Base-by-base conservation (phyloP, 2,329 filamentous ascomycete genomes). In the Pseudopyrenochaeta lycopersici region DNA sequence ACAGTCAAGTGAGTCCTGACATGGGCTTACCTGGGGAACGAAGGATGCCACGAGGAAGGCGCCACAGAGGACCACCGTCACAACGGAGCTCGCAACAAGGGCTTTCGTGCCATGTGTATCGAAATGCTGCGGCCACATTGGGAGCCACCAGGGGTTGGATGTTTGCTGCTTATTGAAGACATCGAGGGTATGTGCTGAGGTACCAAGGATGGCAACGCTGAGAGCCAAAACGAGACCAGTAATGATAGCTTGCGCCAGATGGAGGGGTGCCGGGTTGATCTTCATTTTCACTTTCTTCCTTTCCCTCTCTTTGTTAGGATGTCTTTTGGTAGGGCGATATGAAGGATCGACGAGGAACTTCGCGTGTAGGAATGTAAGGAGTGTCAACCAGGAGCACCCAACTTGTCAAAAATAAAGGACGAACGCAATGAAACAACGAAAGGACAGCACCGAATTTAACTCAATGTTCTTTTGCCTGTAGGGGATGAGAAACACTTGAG, bases 81-180 rank as follows among this genome's bases (percentile, higher is more conserved):
- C 68, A 0, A 70, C 69, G 1, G 71, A 67, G 2, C 76, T 75
- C 1, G 75, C 79, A 30, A 81, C 68, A 12, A 80, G 54, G 0
- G 71, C 71, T 30, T 77, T 75, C 3, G 80, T 76, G 14, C 79
- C 79, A 15, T 74, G 67, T 1, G 73, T 73, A 36, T 81, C 74
- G 58, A 82, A 82, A 62, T 82, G 80, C 9, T 76, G 72, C 1
- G 75, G 76, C 80, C 80, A 82, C 36, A 82, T 59, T 1, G 79
- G 78, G 3, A 81, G 67, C 73, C 79, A 81, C 78, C 79, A 82
- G 20, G 76, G 75, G 58, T 81, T 81, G 21, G 71, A 71, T 7
- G 64, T 61, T 35, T 76, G 75, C 57, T 81, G 71, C 29, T 69
- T 69, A 56, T 77, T 76, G 73, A 77, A 82, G 57, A 78, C 63